Conservation (phyloP, 1,139 yeast species). For the Candida sp. region DNA sequence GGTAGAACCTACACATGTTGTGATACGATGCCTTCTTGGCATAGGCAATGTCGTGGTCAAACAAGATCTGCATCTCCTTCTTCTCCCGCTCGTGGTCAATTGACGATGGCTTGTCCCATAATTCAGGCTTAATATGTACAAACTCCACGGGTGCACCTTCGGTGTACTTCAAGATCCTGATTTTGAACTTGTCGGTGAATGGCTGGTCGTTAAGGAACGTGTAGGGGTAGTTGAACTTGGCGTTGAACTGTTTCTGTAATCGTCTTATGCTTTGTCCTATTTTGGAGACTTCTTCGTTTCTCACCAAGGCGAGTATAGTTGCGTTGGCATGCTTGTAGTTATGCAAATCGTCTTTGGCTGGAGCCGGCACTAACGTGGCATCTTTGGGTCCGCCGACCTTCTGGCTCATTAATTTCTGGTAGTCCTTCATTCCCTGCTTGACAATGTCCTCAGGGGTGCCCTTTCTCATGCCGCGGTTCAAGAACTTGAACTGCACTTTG, state of each 20-base stretch:
- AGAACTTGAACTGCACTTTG: slow-evolving; percentile 38
- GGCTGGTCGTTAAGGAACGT: slow-evolving; percentile 77
- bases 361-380: slow-evolving; percentile 40
- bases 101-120: slow-evolving; percentile 69
- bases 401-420: slow-evolving; percentile 32
- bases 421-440: slow-evolving; percentile 32
- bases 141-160: slow-evolving; percentile 56
- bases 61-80: slow-evolving; percentile 42
- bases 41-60: slow-evolving; percentile 58
- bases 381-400: slow-evolving; percentile 56
- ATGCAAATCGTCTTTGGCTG: slow-evolving; percentile 19
- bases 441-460: slow-evolving; percentile 36
- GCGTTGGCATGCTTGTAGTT: slow-evolving; percentile 63
- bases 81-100: slow-evolving; percentile 52
- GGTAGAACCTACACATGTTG: slow-evolving; percentile 70
- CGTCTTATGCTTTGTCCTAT: slow-evolving; percentile 57
- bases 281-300: slow-evolving; percentile 60
- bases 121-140: slow-evolving; percentile 55
- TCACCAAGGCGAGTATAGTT: slow-evolving; percentile 71
- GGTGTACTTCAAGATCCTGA: slow-evolving; percentile 40
- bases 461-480: slow-evolving; percentile 29
- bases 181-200: slow-evolving; percentile 61
- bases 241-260: slow-evolving; percentile 69
- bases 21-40: slow-evolving; percentile 70
- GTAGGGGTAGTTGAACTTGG: slow-evolving; percentile 77